Evolutionary conservation across 2,329 filamentous ascomycete species (phyloP).

Genomic region (Esteya vermicola): DNA sequence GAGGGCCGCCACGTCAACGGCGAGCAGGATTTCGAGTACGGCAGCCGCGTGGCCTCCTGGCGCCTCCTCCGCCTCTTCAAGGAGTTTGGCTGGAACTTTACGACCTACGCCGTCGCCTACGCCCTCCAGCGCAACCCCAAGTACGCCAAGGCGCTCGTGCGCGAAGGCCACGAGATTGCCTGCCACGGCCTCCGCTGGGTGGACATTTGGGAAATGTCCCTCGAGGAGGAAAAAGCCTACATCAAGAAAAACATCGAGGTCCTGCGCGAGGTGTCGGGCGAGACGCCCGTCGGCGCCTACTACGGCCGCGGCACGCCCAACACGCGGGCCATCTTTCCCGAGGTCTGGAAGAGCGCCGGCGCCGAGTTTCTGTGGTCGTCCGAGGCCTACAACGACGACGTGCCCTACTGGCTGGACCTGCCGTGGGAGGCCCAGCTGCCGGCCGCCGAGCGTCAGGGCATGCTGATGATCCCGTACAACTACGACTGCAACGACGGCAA

Average conservation of each 20-base stretch:
- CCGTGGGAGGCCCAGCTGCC: slow-evolving; percentile 9
- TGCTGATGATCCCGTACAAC: slow-evolving; percentile 12
- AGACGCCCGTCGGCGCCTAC: slow-evolving; percentile 10
- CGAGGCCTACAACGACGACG: slow-evolving; percentile 11
- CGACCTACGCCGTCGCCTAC: slow-evolving; percentile 8
- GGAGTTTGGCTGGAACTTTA: slow-evolving; percentile 8
- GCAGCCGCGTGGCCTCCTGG: slow-evolving; percentile 10
- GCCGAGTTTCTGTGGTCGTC: slow-evolving; percentile 9
- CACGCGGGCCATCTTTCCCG: slow-evolving; percentile 8
- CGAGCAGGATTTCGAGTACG: slow-evolving; percentile 12
- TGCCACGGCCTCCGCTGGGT: slow-evolving; percentile 10
- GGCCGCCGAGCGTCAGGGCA: slow-evolving; percentile 6
- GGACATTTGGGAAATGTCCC: slow-evolving; percentile 8
- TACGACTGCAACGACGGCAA: slow-evolving; percentile 12
- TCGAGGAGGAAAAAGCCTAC: slow-evolving; percentile 8
- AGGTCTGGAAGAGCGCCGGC: slow-evolving; percentile 8
- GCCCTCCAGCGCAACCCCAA: slow-evolving; percentile 9
- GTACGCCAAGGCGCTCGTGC: slow-evolving; percentile 8
- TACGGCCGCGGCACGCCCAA: slow-evolving; percentile 11
- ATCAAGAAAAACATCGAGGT: slow-evolving; percentile 7
- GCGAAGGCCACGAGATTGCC: slow-evolving; percentile 11
- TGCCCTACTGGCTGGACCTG: slow-evolving; percentile 11
- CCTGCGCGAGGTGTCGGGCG: slow-evolving; percentile 8
- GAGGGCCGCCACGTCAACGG: slow-evolving; percentile 9
- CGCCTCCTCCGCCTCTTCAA: slow-evolving; percentile 8